A percentile compares a stretch with the other conserved stretches of the same genome.
Conservation (phyloP, 2,329 filamentous ascomycete species). For the Xylariales sp. region DNA sequence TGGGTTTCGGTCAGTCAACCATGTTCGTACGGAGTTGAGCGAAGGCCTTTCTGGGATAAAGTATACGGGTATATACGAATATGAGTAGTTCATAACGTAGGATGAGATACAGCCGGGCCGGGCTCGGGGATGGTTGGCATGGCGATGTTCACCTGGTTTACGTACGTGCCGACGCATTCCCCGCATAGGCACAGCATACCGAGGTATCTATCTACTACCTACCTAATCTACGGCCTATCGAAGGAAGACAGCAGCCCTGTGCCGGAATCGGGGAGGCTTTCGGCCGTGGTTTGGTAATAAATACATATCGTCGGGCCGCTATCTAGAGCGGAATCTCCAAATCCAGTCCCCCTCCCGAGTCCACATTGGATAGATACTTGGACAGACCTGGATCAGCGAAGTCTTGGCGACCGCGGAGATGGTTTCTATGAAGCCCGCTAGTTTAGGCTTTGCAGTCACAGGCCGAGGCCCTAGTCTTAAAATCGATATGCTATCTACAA, state of each 20-base stretch:
- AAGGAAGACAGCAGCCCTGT: background rate
- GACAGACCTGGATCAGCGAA: background rate
- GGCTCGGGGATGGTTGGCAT: background rate
- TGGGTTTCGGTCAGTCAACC: background rate
- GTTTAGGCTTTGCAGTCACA: background rate
- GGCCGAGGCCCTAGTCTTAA: background rate
- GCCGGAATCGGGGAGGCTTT: conserved; percentile 13
- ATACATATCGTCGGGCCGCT: conserved; percentile 2
- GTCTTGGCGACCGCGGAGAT: conserved; percentile 3
- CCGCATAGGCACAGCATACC: conserved; percentile 14
- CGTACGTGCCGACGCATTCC: conserved; percentile 12
- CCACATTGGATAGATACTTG: background rate
- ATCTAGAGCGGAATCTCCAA: conserved; percentile 8
- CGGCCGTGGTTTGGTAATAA: background rate
- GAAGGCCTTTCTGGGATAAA: background rate
- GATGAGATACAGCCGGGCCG: background rate
- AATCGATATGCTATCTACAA: background rate
- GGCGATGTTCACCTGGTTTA: conserved; percentile 4
- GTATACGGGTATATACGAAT: background rate
- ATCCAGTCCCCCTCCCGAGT: background rate
- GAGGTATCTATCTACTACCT: background rate
- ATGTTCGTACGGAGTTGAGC: too few species aligned
- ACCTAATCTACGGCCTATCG: background rate
- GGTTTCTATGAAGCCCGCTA: background rate
- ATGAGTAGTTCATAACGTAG: background rate